Percentiles rank a stretch among this genome's conserved stretches.
Evolutionary conservation across 768 basidiomycete species (phyloP).

Genomic region (Xerocomus brunneocitrinus): DNA sequence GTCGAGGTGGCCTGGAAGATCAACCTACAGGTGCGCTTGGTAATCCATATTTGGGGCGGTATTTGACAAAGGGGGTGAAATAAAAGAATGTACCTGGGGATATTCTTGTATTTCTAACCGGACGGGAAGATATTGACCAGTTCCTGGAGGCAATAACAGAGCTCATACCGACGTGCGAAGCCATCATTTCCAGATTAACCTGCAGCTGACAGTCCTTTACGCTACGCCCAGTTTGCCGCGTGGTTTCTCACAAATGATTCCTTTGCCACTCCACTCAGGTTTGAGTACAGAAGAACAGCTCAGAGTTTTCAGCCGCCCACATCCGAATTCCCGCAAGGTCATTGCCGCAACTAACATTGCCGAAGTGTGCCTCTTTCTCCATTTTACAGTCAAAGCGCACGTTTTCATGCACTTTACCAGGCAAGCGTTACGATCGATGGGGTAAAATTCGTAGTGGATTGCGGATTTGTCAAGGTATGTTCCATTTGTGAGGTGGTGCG

Average conservation of each 20-base stretch:
- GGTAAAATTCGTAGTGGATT: constrained; percentile 89
- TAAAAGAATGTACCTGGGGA: constrained; percentile 77
- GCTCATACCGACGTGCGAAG: constrained; percentile 60
- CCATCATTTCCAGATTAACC: background rate
- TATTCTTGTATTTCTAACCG: constrained; percentile 90
- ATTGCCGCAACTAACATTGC: constrained; percentile 95
- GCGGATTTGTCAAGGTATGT: constrained; percentile 89
- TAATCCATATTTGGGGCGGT: background rate
- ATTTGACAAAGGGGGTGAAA: background rate
- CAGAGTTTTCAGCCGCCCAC: constrained; percentile 72
- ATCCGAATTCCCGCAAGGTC: constrained; percentile 79
- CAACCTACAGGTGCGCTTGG: constrained; percentile 57
- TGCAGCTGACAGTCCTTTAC: background rate
- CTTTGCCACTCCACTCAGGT: constrained; percentile 85
- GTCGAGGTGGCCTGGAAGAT: constrained; percentile 83
- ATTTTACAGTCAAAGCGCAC: background rate
- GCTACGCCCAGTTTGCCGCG: constrained; percentile 41
- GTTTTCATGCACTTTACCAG: constrained; percentile 32
- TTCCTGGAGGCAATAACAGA: constrained; percentile 80
- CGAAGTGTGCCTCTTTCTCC: constrained; percentile 49
- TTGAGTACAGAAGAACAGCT: constrained; percentile 86
- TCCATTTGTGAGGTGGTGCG: background rate
- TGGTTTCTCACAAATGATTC: constrained; percentile 53
- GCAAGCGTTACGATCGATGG: constrained; percentile 97
- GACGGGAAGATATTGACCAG: constrained; percentile 92